Evolutionary conservation across 495 filamentous ascomycete species (phyloP), one percentile per base, ranked within the genome.

Genomic region (Penicillium arizonense): DNA sequence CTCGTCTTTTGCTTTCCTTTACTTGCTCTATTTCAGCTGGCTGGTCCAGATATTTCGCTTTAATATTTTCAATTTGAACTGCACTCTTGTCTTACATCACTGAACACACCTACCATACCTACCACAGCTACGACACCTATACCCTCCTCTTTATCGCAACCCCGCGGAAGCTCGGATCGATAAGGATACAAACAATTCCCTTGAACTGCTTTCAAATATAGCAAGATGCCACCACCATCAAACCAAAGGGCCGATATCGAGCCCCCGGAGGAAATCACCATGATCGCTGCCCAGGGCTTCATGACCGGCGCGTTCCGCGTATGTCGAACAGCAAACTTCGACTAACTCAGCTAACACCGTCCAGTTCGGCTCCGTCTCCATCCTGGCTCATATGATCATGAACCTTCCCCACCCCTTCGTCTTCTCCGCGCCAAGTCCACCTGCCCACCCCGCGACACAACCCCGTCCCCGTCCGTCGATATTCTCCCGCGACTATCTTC

Each of bases 331-430:
- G 26, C 33, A 9, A 20, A 36, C 4, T 3, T 23, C 12, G 10
- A 37, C 30, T 21, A 14, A 24, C 39, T 24, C 26, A 30, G 23
- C 47, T 42, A 16, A 47, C 18, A 24, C 37, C 32, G n/a, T 26
- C 12, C 13, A 78, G 75, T 78, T 76, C 51, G 74, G 74, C 51
- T 76, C 75, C 10, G 66, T 77, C 39, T 77, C 74, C 18, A 75
- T 78, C 49, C 60, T 78, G 10, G 74, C 74, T 3, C 75, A 78
- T 60, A 75, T 78, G 71, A 76, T 77, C 49, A 57, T 77, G 51
- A 67, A 55, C 46, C 65, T 77, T 37, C 75, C 73, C 23, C 73
- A 76, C 56, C 75, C 74, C 2, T 76, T 77, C 53, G 71, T 67
- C 45, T 76, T 77, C 56, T 65, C 62, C 43, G 44, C 45, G 26